Evolutionary conservation across 2,329 filamentous ascomycete species (phyloP).

Genomic region (Verticillium tricorpus): DNA sequence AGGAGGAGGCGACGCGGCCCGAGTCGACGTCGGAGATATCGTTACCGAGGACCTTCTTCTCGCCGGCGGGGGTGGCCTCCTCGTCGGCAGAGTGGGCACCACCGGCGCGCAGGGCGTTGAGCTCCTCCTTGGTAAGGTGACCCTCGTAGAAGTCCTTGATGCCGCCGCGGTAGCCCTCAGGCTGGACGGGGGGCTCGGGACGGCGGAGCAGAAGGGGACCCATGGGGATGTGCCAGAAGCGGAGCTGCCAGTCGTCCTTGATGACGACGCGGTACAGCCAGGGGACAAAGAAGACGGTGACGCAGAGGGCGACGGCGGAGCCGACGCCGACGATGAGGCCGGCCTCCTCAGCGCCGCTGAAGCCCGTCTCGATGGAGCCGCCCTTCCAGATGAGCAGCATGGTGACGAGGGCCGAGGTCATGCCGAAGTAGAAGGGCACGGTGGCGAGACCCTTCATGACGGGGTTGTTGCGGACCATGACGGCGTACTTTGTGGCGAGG

Average conservation of each 20-base stretch:
- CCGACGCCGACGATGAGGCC: conserved; percentile 46
- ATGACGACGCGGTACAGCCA: conserved; percentile 50
- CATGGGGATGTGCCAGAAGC: conserved; percentile 42
- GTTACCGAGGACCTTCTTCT: conserved; percentile 25
- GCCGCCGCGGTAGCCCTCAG: conserved; percentile 26
- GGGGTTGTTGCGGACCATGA: conserved; percentile 36
- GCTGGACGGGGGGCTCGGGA: conserved; percentile 26
- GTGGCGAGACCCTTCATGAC: conserved; percentile 33
- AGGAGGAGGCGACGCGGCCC: neutral
- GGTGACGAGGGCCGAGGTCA: conserved; percentile 35
- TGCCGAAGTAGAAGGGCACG: conserved; percentile 53
- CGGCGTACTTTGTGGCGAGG: conserved; percentile 34
- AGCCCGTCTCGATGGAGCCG: conserved; percentile 9
- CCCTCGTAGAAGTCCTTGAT: conserved; percentile 48
- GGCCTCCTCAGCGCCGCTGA: conserved; percentile 28
- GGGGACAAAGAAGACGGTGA: conserved; percentile 45
- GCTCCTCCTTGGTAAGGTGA: conserved; percentile 41
- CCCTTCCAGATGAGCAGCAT: conserved; percentile 16
- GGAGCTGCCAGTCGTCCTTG: conserved; percentile 51
- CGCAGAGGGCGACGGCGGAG: conserved; percentile 36
- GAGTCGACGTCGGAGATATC: conserved; percentile 13
- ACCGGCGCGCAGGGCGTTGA: conserved; percentile 28
- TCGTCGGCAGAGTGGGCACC: conserved; percentile 19
- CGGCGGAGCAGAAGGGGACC: conserved; percentile 43
- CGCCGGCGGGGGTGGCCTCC: conserved; percentile 18